Conservation (phyloP, 2,329 filamentous ascomycete species). For the Chrysoporthe deuterocubensis region DNA sequence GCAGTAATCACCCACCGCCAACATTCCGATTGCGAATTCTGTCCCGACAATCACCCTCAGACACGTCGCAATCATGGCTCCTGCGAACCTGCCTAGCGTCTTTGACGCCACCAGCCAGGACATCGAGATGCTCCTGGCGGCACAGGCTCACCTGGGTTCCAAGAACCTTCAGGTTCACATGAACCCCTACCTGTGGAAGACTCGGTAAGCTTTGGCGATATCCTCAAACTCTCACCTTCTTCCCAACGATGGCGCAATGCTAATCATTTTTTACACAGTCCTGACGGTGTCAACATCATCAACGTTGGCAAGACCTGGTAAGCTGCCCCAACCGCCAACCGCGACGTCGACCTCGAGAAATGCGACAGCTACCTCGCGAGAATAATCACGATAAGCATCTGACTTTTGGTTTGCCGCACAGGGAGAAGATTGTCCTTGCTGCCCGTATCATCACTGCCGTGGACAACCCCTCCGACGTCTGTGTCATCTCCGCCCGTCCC, state of each 20-base stretch:
- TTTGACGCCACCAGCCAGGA: conserved; percentile 98
- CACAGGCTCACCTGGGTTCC: conserved; percentile 93
- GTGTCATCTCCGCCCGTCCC: conserved; percentile 98
- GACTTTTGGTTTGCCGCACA: conserved; percentile 42
- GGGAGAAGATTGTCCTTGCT: conserved; percentile 99
- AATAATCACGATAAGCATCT: background rate
- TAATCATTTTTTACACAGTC: conserved; percentile 63
- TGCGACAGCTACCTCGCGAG: background rate
- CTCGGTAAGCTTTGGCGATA: conserved; percentile 22
- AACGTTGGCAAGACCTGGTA: conserved; percentile 99
- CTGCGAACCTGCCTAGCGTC: conserved; percentile 87
- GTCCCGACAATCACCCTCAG: conserved; percentile 30
- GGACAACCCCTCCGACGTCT: conserved; percentile 99
- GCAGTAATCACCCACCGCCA: conserved; percentile 15
- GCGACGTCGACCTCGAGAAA: conserved; percentile 1
- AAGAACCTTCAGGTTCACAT: conserved; percentile 99
- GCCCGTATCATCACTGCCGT: conserved; percentile 98
- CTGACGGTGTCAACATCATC: conserved; percentile 97
- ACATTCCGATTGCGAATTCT: conserved; percentile 26
- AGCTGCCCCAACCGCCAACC: conserved; percentile 39
- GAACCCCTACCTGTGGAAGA: conserved; percentile 99
- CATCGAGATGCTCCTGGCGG: conserved; percentile 99
- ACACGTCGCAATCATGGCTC: conserved; percentile 69
- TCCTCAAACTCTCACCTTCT: background rate
- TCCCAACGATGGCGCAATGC: background rate